Conservation (phyloP, 2,329 filamentous ascomycete species). For the Hirsutella minnesotensis region DNA sequence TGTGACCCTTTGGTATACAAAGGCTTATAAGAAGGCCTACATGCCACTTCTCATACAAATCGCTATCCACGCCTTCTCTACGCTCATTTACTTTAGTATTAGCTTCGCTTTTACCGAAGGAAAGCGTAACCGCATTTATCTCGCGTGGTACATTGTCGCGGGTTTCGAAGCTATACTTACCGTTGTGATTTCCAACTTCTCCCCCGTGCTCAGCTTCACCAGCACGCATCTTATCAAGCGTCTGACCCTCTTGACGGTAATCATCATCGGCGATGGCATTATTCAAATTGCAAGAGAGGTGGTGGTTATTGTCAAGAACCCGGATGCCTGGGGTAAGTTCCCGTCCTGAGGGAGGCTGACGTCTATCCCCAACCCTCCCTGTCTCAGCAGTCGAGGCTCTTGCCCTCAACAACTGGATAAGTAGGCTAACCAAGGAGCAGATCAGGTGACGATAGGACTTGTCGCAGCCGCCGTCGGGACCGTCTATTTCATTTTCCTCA, state of each 20-base stretch:
- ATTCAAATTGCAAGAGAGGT: constrained; percentile 44
- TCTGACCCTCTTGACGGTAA: constrained; percentile 51
- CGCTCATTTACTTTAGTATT: constrained; percentile 27
- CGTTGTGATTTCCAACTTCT: constrained; percentile 40
- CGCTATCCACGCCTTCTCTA: constrained; percentile 19
- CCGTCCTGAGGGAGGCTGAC: too few species aligned
- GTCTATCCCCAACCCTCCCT: background rate
- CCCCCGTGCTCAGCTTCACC: constrained; percentile 46
- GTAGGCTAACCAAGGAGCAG: too few species aligned
- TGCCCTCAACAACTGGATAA: too few species aligned
- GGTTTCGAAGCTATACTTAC: constrained; percentile 39
- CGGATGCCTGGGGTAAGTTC: constrained; percentile 25
- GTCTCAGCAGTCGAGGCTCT: rapidly evolving
- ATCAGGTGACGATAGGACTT: constrained; percentile 26
- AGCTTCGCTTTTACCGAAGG: constrained; percentile 23
- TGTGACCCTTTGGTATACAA: constrained; percentile 30
- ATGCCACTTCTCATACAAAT: constrained; percentile 24
- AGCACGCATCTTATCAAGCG: constrained; percentile 52
- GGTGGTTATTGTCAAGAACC: constrained; percentile 32
- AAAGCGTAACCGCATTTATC: constrained; percentile 21
- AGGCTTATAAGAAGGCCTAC: constrained; percentile 24
- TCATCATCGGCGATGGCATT: constrained; percentile 55
- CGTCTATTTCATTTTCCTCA: constrained; percentile 32
- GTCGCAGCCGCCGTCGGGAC: constrained; percentile 25
- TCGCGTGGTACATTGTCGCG: constrained; percentile 42